Evolutionary conservation across 2,329 filamentous ascomycete species (phyloP).

Genomic region (Hypocreales sp.): DNA sequence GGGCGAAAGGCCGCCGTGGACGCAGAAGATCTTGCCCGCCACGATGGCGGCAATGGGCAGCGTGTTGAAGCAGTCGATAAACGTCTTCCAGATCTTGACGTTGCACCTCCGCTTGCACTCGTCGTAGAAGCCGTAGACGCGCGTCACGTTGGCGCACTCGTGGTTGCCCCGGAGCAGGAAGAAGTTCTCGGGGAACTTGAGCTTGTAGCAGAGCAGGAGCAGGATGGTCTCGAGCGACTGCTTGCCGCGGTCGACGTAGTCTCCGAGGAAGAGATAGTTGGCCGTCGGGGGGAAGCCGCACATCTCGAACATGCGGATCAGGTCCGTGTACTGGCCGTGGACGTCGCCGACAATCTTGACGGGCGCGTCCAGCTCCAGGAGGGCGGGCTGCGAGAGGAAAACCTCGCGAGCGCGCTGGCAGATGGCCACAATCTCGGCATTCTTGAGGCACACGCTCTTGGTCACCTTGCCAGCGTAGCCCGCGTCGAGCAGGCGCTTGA

Average conservation of each 20-base stretch:
- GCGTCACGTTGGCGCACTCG: conserved; percentile 90
- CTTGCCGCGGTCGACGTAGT: conserved; percentile 94
- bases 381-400: conserved; percentile 78
- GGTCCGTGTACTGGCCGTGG: conserved; percentile 89
- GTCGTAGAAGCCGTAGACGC: conserved; percentile 95
- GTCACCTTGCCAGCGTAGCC: conserved; percentile 95
- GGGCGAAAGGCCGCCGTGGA: conserved; percentile 87
- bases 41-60: conserved; percentile 94
- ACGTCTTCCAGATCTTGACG: conserved; percentile 96
- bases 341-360: conserved; percentile 98
- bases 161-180: conserved; percentile 91
- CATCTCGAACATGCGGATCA: conserved; percentile 97
- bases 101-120: conserved; percentile 95
- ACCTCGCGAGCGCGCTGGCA: conserved; percentile 80
- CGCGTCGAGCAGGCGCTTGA: conserved; percentile 82
- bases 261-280: conserved; percentile 88
- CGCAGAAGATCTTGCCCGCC: conserved; percentile 93
- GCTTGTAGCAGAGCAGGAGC: conserved; percentile 85
- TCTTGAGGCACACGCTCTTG: conserved; percentile 93
- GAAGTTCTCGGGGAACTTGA: conserved; percentile 96
- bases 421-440: conserved; percentile 90
- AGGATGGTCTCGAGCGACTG: conserved; percentile 91
- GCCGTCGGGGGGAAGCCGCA: conserved; percentile 85
- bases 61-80: conserved; percentile 92
- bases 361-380: conserved; percentile 82